phyloP scores from a whole-genome alignment of 805 yeast species.

The Hanseniaspora thailandica region DNA sequence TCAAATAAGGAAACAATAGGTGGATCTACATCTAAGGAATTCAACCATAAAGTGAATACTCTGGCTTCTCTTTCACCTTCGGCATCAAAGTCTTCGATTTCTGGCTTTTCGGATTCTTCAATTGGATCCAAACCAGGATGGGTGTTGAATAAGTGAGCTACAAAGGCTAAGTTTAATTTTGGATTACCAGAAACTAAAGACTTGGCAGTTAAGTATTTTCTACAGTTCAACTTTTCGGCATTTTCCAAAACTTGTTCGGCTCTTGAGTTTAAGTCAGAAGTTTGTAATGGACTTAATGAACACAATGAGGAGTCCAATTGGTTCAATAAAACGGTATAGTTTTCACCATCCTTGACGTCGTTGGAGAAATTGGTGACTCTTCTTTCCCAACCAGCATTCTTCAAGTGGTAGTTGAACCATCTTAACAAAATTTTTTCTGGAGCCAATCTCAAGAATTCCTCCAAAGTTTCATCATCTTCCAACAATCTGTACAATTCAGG shows the following conservation, averaged over 20 bases:
- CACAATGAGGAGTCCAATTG: constrained; percentile 79
- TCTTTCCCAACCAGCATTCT: constrained; percentile 81
- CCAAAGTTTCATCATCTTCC: constrained; percentile 93
- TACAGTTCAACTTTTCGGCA: constrained; percentile 83
- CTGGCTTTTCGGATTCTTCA: constrained; percentile 81
- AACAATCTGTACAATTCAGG: constrained; percentile 91
- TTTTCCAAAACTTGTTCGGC: constrained; percentile 78
- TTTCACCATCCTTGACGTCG: constrained; percentile 91
- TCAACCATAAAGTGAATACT: constrained; percentile 94
- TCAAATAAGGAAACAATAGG: constrained; percentile 84
- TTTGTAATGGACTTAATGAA: constrained; percentile 71
- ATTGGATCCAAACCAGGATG: constrained; percentile 94
- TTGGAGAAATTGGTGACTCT: constrained; percentile 74
- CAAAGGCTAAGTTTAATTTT: constrained; percentile 89
- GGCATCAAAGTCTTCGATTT: constrained; percentile 95
- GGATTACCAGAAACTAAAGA: constrained; percentile 94
- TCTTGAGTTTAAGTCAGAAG: constrained; percentile 58
- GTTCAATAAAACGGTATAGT: constrained; percentile 76
- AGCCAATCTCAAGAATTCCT: constrained; percentile 89
- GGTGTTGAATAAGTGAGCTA: constrained; percentile 92
- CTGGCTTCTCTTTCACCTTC: constrained; percentile 99
- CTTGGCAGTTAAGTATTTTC: constrained; percentile 89
- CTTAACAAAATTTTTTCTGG: constrained; percentile 94
- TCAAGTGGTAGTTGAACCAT: constrained; percentile 94
- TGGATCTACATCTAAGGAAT: constrained; percentile 91